Percentiles rank a stretch among this genome's conserved stretches.
These are phyloP conservation scores for Talaromyces rugulosus DNA, from an alignment of 2,329 filamentous ascomycete species.

Conservation along the genomic window DNA sequence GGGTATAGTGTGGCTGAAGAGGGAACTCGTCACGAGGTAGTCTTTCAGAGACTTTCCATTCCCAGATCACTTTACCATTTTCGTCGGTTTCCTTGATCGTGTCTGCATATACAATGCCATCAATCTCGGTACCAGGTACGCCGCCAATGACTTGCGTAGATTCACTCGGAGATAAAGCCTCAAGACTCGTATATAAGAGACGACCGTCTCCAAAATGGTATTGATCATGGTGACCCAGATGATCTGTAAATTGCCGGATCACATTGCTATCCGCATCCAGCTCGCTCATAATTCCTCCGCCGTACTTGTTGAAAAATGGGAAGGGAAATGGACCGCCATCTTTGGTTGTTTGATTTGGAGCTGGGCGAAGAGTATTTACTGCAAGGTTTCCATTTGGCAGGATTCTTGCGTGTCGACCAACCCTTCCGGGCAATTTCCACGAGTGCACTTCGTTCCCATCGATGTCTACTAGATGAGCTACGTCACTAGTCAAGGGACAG, in stretches of 20 bases:
- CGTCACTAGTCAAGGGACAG: slow-evolving; percentile 39
- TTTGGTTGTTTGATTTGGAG: slow-evolving; percentile 13
- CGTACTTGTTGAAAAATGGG: slow-evolving; percentile 44
- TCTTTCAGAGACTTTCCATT: slow-evolving; percentile 42
- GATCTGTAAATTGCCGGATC: slow-evolving; percentile 38
- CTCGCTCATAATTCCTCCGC: slow-evolving; percentile 44
- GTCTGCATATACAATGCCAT: slow-evolving; percentile 28
- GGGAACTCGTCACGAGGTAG: slow-evolving; percentile 36
- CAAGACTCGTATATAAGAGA: slow-evolving; percentile 41
- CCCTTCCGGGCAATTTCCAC: slow-evolving; percentile 40
- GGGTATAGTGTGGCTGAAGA: slow-evolving; percentile 28
- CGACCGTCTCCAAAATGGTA: slow-evolving; percentile 42
- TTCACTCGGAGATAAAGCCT: slow-evolving; percentile 34
- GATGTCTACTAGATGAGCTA: slow-evolving; percentile 38
- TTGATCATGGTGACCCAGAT: slow-evolving; percentile 44
- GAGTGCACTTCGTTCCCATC: slow-evolving; percentile 40
- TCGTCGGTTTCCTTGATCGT: slow-evolving; percentile 42
- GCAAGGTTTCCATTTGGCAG: slow-evolving; percentile 43
- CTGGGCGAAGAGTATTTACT: slow-evolving; percentile 40
- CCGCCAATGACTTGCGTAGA: slow-evolving; percentile 37
- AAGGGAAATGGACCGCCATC: slow-evolving; percentile 33
- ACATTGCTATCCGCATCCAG: slow-evolving; percentile 36
- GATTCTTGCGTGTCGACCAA: slow-evolving; percentile 43
- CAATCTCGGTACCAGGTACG: slow-evolving; percentile 35
- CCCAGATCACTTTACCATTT: slow-evolving; percentile 38